Percentiles rank a stretch among this genome's conserved stretches.
Conservation (phyloP, 257 asterid genomes). For the Cynanchum wilfordii region DNA sequence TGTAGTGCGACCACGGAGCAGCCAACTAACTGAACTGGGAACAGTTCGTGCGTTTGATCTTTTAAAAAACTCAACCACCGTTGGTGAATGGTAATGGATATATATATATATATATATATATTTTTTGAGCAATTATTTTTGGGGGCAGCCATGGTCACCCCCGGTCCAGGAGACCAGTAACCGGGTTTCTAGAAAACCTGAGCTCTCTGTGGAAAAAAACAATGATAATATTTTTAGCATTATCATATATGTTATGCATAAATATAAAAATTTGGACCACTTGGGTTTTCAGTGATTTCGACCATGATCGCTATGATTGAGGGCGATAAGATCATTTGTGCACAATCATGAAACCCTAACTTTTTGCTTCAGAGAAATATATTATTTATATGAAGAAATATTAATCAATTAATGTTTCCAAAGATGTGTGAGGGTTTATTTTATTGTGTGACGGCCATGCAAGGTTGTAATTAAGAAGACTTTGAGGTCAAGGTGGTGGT, state of each 20-base stretch:
- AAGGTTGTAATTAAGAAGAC: background rate
- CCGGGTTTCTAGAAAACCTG: constrained; percentile 1
- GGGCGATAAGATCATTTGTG: background rate
- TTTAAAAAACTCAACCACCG: background rate
- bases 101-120: no score
- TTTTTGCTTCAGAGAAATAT: background rate
- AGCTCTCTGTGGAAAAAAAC: background rate
- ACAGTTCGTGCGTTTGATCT: background rate
- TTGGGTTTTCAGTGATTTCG: background rate
- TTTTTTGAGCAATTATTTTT: background rate
- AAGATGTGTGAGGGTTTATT: background rate
- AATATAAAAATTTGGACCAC: background rate
- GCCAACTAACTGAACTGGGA: constrained; percentile 6
- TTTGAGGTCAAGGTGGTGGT: no score
- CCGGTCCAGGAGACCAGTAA: background rate
- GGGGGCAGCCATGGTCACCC: background rate
- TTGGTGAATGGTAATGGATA: background rate
- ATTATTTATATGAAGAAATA: background rate
- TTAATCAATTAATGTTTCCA: background rate
- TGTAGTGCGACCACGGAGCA: constrained; percentile 36
- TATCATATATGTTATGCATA: no score
- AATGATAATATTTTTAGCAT: no score
- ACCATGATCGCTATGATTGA: constrained; percentile 1
- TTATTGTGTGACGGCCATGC: background rate
- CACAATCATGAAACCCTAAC: constrained; percentile 1